These are phyloP conservation scores for Syzygium malaccense DNA, from an alignment of 441 rosid genomes.

Conservation along the genomic window DNA sequence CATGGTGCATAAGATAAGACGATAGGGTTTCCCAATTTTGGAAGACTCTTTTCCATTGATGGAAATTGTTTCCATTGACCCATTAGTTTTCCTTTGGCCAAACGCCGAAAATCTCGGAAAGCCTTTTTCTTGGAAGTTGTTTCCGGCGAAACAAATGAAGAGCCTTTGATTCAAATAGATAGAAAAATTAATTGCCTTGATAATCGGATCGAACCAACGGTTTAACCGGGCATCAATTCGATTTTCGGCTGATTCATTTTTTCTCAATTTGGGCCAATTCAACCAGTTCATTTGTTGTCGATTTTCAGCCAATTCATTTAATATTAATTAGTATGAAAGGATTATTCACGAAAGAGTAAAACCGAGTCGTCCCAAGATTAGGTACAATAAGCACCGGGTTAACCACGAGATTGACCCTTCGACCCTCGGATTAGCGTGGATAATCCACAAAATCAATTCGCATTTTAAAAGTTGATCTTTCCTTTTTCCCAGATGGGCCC, in stretches of 20 bases:
- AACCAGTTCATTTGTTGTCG: too few species aligned
- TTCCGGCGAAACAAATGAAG: too few species aligned
- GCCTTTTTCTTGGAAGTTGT: too few species aligned
- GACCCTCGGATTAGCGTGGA: not conserved
- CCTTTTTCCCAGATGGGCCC: not conserved
- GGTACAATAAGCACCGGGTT: not conserved
- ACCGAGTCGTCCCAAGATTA: not conserved
- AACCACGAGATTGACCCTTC: not conserved
- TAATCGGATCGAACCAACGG: not conserved
- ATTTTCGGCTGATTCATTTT: not conserved
- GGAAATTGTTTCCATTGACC: too few species aligned
- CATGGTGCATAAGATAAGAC: too few species aligned
- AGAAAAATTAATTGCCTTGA: not conserved
- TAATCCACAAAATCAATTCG: not conserved
- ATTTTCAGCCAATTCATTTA: not conserved
- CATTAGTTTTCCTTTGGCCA: too few species aligned
- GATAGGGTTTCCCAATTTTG: too few species aligned
- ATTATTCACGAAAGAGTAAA: not conserved
- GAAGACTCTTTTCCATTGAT: too few species aligned
- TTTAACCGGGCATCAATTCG: not conserved
- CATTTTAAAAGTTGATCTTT: not conserved
- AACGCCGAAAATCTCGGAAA: too few species aligned
- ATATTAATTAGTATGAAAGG: not conserved
- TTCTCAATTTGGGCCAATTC: not conserved
- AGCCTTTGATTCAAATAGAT: not conserved